Evolutionary conservation across 257 asterid genomes (phyloP), one percentile per base, ranked within the genome.

Genomic region (Eustoma russellianum): DNA sequence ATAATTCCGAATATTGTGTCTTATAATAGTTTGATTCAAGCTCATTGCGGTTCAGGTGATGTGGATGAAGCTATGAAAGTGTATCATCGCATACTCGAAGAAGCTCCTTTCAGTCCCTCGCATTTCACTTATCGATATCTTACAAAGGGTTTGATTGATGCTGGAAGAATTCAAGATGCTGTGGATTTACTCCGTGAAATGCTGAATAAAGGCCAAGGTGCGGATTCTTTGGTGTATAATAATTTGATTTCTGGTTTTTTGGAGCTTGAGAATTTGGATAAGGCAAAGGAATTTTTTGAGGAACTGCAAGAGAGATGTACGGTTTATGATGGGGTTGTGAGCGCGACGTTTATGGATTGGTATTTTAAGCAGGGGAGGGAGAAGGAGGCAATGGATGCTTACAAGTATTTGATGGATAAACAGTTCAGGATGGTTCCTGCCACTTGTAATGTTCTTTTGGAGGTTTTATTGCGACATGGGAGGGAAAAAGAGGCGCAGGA

Each of bases 261-360:
- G 64, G 70, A 76, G 62, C 60, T 78, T 66, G 93, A 77, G 12
- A 77, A 90, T 55, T 57, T 86, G 33, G 93, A 80, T 0, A 90
- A 82, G 68, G 98, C 96, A 3, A 72, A 73, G 57, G 95, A 83
- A 74, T 50, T 81, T 13, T 76, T 90, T 51, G 87, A 79, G 46
- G 98, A 90, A 77, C 74, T 90, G 76, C 86, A 83, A 70, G 98
- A 82, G 72, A 79, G 86, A 53, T 87, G 96, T 19, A 57, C 79
- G 45, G 84, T 87, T 19, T 86, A 81, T 60, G 96, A 90, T 61
- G 98, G 96, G 38, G 82, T 69, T 5, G 93, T 90, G 46, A 90
- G 81, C 57, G 94, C 95, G 0, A 82, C 96, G 0, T 86, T 86
- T 69, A 86, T 90, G 95, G 88, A 90, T 56, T 90, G 94, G 86